Conservation (phyloP, 352 stramenopile genomes). For the Pythium aristosporum region DNA sequence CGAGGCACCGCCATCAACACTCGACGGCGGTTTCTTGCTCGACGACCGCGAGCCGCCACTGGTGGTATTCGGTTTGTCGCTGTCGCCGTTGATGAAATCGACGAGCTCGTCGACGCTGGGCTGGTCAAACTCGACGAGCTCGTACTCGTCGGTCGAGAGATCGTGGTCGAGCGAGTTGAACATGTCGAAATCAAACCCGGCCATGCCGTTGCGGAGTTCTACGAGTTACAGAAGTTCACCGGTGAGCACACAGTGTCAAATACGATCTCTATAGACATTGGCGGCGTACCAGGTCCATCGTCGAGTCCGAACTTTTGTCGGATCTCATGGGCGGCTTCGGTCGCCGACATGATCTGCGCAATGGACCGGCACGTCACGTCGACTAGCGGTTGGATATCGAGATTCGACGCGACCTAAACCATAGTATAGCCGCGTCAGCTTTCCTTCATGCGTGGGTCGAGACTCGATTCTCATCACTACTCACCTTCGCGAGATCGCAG, state of each 20-base stretch:
- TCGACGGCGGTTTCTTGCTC: conserved; percentile 23
- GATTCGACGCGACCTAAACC: conserved; percentile 59
- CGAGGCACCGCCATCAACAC: conserved; percentile 12
- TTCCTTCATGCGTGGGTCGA: not conserved
- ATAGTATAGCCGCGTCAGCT: not conserved
- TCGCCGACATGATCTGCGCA: conserved; percentile 83
- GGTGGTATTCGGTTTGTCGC: conserved; percentile 20
- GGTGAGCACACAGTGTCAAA: no score
- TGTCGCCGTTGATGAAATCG: conserved; percentile 77
- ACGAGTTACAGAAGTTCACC: not conserved
- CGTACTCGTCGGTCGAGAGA: conserved; percentile 72
- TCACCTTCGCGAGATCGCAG: conserved; percentile 72
- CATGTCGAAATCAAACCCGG: conserved; percentile 77
- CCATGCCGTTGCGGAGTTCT: conserved; percentile 58
- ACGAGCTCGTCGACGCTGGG: conserved; percentile 80
- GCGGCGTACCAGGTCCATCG: conserved; percentile 42
- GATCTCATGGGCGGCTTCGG: conserved; percentile 70
- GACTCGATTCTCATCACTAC: not conserved
- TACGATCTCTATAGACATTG: not conserved
- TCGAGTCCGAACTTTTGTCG: conserved; percentile 78
- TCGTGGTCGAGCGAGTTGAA: conserved; percentile 79
- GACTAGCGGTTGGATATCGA: conserved; percentile 81
- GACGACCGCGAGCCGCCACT: conserved; percentile 23
- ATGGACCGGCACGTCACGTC: conserved; percentile 81
- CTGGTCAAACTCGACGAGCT: conserved; percentile 80